Evolutionary conservation across 2,329 filamentous ascomycete genomes (phyloP), one percentile per base, ranked within the genome.

Genomic region (Talaromyces amestolkiae): DNA sequence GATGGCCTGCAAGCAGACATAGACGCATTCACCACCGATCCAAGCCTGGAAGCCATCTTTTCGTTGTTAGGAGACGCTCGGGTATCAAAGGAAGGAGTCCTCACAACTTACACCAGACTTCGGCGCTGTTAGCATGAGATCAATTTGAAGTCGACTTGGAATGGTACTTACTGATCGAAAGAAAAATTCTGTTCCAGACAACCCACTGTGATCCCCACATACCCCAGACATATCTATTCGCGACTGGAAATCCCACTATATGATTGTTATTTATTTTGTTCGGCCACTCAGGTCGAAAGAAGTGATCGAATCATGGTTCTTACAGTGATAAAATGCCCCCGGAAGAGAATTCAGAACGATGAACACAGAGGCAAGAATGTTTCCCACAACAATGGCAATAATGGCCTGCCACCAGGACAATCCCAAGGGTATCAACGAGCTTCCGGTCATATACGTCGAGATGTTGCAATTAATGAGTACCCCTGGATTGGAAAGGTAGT

Each of bases 21-120:
- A 81, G 63, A 82, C 68, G 58, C 80, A 82, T 69, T 81, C 74
- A 2, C 81, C 81, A 13, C 81, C 81, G 47, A 82, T 78, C 78
- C 80, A 83, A 4, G 80, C 77, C 61, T 82, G 80, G 65, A 82
- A 81, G 17, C 76, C 79, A 53, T 64, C 62, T 64, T 33, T 39
- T 64, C 33, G 5, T 8, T 61, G 80, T 80, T 78, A 77, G 77
- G 15, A 49, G 33, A 24, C n/a, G 11, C n/a, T 37, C 10, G n/a
- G 13, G 17, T 5, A 13, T 19, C 4, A 41, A 33, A 3, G 8
- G 22, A 53, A 59, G n/a, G 17, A 27, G 19, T 15, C 51, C 8
- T 43, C 35, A 5, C 7, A 45, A 64, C 62, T 58, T 49, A 64
- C 62, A 64, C 62, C 62, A 64, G 41, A 64, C 62, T 64, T 17